These are phyloP conservation scores for Fusarium sterilihyphosum DNA, from an alignment of 2,329 filamentous ascomycete genomes.

Conservation along the genomic window DNA sequence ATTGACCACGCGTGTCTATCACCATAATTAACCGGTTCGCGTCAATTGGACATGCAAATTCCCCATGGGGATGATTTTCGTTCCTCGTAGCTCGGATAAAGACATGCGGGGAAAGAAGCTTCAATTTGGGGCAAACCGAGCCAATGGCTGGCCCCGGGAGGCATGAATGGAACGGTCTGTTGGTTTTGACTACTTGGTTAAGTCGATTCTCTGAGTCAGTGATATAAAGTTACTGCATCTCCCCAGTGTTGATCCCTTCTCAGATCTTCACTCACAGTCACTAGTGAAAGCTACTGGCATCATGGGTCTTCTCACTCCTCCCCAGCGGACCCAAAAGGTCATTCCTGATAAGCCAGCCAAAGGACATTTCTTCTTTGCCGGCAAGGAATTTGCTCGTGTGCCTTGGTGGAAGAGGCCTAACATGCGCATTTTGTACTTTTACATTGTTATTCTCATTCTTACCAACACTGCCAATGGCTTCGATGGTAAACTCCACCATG, in stretches of 20 bases:
- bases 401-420: constrained; percentile 15
- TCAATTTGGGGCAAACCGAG: not conserved
- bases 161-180: not conserved
- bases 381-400: constrained; percentile 9
- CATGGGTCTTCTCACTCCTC: constrained; percentile 9
- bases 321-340: constrained; percentile 19
- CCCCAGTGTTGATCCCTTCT: not conserved
- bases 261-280: not conserved
- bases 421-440: constrained; percentile 6
- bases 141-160: not conserved
- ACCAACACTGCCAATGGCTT: constrained; percentile 21
- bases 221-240: not conserved
- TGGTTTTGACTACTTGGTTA: not conserved
- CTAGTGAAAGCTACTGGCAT: not conserved
- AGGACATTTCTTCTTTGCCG: constrained; percentile 14
- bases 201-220: not conserved
- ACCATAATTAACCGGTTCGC: not conserved
- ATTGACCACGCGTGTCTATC: not conserved
- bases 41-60: not conserved
- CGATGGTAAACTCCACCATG: not conserved
- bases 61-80: constrained; percentile 20
- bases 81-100: constrained; percentile 11
- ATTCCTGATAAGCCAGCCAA: constrained; percentile 11
- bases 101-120: constrained; percentile 8
- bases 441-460: constrained; percentile 7